Base-by-base conservation (phyloP, 2,329 filamentous ascomycete species). In the Cladosporium austrohemisphaericum region DNA sequence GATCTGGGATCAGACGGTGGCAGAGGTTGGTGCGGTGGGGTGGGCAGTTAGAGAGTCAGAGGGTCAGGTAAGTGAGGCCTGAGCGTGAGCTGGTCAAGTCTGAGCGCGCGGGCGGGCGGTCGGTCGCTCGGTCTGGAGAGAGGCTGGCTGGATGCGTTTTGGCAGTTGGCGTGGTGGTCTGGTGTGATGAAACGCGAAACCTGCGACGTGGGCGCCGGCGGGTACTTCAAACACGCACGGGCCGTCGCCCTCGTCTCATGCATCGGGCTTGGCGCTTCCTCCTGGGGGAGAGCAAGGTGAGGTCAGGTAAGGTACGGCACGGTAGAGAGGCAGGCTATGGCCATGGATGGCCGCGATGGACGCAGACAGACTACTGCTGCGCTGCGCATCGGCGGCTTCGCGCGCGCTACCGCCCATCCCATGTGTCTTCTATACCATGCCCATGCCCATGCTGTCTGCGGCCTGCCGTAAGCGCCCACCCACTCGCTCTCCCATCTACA, bases 201-300 rank as follows among this genome's bases (percentile, higher is more conserved):
- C n/a, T n/a, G n/a, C n/a, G n/a, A n/a, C n/a, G n/a, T n/a, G n/a
- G 58, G 92, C 97, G 49, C 93, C 93, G 1, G 93, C 98, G 74
- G 93, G 98, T 78, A 97, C 98, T 64, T 94, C 89, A 71, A 86
- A 92, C 66, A 88, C 96, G 54, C 82, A n/a, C n/a, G n/a, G n/a
- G n/a, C n/a, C n/a, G n/a, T n/a, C n/a, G n/a, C n/a, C n/a, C n/a
- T n/a, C n/a, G n/a, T n/a, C n/a, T n/a, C n/a, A n/a, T n/a, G n/a
- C n/a, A n/a, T n/a, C n/a, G n/a, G n/a, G n/a, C n/a, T n/a, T n/a
- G n/a, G n/a, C n/a, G n/a, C n/a, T n/a, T n/a, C n/a, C n/a, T n/a
- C n/a, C n/a, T 28, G 25, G 25, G 25, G 25, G 25, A 13, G 29
- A 31, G 11, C 29, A n/a, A 31, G 29, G 11, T 13, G 29, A 10